phyloP scores from a whole-genome alignment of 2,329 filamentous ascomycete species.

The Fusarium sp. region DNA sequence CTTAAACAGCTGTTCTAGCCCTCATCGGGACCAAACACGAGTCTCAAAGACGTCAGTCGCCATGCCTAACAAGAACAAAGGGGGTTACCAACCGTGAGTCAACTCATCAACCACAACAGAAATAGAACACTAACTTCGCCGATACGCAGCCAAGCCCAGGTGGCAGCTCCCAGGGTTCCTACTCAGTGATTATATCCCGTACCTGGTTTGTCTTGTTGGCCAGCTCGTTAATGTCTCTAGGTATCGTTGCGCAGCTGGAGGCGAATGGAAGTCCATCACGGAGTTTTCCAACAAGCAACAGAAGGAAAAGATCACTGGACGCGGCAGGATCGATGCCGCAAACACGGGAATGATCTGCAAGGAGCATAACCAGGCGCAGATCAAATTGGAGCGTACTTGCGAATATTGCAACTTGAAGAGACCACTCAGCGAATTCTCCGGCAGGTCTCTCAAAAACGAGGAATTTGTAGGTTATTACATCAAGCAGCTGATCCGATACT shows the following conservation, averaged over 20 bases:
- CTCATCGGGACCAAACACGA: not conserved
- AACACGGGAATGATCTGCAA: constrained; percentile 57
- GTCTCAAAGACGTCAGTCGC: not conserved
- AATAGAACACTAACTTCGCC: constrained; percentile 1
- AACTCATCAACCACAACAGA: not conserved
- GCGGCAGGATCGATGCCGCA: constrained; percentile 44
- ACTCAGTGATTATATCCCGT: constrained; percentile 21
- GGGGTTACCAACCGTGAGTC: constrained; percentile 35
- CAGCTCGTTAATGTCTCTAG: constrained; percentile 37
- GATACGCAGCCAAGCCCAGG: constrained; percentile 15
- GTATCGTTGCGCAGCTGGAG: constrained; percentile 55
- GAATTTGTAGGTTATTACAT: constrained; percentile 49
- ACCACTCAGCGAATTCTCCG: constrained; percentile 50
- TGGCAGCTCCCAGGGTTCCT: not conserved
- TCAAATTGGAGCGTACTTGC: constrained; percentile 50
- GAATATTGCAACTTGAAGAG: constrained; percentile 51
- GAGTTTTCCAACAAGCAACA: constrained; percentile 55
- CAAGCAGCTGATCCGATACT: not conserved
- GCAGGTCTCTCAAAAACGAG: constrained; percentile 46
- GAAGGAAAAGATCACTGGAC: constrained; percentile 19
- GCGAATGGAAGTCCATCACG: constrained; percentile 54
- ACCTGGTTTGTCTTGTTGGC: not conserved
- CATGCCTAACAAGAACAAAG: constrained; percentile 32
- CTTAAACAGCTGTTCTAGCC: not conserved
- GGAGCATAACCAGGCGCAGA: constrained; percentile 50